Evolutionary conservation across 192 early-diverging fungal genomes (phyloP), one percentile per base, ranked within the genome.

Genomic region (Lunasporangiospora selenospora): DNA sequence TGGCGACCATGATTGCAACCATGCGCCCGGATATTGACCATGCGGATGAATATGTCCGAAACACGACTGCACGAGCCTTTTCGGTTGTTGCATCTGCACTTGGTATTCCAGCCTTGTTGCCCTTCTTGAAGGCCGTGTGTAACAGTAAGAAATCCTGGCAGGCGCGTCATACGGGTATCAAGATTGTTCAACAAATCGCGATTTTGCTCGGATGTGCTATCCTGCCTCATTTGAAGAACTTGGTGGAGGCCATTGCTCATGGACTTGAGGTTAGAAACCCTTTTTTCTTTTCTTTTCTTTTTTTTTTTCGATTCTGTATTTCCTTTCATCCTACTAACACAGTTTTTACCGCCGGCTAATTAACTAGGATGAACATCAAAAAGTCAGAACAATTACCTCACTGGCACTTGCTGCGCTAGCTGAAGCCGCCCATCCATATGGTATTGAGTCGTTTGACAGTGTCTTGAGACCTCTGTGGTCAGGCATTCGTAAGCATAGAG

Each of bases 1-100:
- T 99, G 44, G 90, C 95, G 6, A 94, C 95, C 30, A 98, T 99
- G 98, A 96, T 99, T 59, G 88, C 96, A 23, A 95, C 94, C 10
- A 95, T 99, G 98, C 90, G 96, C n/a, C 96, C 96, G 6, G 96
- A 98, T 77, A 96, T 99, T 62, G 97, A 99, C 75, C 94, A 98
- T 64, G 85, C 84, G 2, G 96, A 99, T 79, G 98, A 98, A 80
- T 98, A 95, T 60, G 96, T 99, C 15, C 87, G 98, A 57, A 98
- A 98, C 77, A 98, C 97, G 10, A 98, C 97, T 0, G 94, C 98
- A 6, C 89, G 95, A 34, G 98, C 98, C 9, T 95, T 99, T 67
- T 90, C 96, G 1, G 97, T 99, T 2, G 97, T 99, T 19, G 97
- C 95, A 0, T 94, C 94, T 18, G 96, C 97, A 3, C 85, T 98